Evolutionary conservation across 208 protist species (phyloP).

Genomic region (Phytomonas francai): DNA sequence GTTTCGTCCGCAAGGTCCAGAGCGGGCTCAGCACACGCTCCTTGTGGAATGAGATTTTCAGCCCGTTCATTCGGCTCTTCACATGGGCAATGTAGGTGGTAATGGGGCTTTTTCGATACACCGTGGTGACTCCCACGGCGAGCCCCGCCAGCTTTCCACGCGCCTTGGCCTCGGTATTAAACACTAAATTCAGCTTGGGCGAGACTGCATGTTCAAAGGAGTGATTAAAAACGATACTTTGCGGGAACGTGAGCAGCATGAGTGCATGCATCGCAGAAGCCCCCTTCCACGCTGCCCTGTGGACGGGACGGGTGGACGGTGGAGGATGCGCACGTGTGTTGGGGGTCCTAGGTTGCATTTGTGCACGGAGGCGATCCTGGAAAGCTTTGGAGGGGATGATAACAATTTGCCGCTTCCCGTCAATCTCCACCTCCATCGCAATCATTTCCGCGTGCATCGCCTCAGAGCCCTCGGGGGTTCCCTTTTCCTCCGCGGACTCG

Average conservation of each 20-base stretch:
- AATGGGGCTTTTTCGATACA: conserved; percentile 32
- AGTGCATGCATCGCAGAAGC: conserved; percentile 19
- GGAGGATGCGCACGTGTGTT: background rate
- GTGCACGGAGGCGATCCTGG: conserved; percentile 30
- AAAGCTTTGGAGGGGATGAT: conserved; percentile 40
- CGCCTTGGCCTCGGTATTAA: background rate
- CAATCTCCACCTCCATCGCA: conserved; percentile 37
- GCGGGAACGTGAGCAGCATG: conserved; percentile 29
- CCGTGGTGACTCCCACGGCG: conserved; percentile 19
- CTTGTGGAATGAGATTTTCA: conserved; percentile 33
- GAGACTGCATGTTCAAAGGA: conserved; percentile 51
- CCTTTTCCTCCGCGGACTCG: conserved; percentile 1
- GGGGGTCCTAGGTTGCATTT: conserved; percentile 14
- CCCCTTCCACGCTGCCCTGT: background rate
- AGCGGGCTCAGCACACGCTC: conserved; percentile 38
- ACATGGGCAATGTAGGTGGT: conserved; percentile 30
- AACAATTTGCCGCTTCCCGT: conserved; percentile 51
- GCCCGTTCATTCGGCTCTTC: conserved; percentile 23
- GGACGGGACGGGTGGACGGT: background rate
- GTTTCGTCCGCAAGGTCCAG: conserved; percentile 48
- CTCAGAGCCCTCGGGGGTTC: background rate
- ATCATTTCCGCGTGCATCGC: conserved; percentile 24
- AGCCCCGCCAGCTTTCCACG: conserved; percentile 8
- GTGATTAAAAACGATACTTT: conserved; percentile 34
- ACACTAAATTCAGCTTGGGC: conserved; percentile 11